Conservation (phyloP, 1,284 basidiomycete species). For the Rhodofomes roseus region DNA sequence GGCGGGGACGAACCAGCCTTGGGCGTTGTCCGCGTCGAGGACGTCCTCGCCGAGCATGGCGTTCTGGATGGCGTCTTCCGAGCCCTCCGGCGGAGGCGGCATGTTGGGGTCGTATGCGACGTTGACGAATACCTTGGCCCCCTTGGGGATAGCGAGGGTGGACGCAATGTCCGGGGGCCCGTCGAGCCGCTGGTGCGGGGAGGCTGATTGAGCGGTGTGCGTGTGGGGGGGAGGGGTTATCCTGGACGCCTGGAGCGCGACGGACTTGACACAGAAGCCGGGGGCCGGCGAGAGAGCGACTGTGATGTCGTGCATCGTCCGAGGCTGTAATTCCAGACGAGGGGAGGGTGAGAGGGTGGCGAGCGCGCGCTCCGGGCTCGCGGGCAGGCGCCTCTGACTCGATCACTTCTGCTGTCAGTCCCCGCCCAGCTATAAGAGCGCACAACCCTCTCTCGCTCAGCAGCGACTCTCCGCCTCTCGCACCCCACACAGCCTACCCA, state of each 20-base stretch:
- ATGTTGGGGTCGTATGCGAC: constrained; percentile 64
- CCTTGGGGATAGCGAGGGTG: constrained; percentile 35
- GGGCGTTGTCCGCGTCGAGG: constrained; percentile 33
- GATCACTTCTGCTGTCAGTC: constrained; percentile 18
- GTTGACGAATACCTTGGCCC: constrained; percentile 68
- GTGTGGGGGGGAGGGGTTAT: constrained; percentile 13
- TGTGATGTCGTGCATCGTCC: constrained; percentile 17
- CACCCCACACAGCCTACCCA: neutral
- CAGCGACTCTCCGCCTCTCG: constrained; percentile 1
- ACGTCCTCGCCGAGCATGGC: constrained; percentile 49
- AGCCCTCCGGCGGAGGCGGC: constrained; percentile 58
- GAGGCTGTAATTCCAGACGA: no score
- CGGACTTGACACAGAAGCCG: constrained; percentile 60
- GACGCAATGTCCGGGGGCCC: constrained; percentile 24
- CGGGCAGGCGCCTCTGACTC: neutral
- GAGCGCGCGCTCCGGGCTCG: neutral
- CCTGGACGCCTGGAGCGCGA: constrained; percentile 35
- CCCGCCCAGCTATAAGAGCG: constrained; percentile 15
- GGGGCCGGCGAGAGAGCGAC: constrained; percentile 49
- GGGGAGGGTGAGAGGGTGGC: neutral
- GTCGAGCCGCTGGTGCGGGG: constrained; percentile 14
- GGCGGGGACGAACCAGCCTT: constrained; percentile 61
- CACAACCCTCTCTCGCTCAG: constrained; percentile 14
- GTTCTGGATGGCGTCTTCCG: constrained; percentile 49
- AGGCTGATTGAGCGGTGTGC: constrained; percentile 16